Evolutionary conservation across 1,284 basidiomycete genomes (phyloP).

Genomic region (Austropuccinia psidii): DNA sequence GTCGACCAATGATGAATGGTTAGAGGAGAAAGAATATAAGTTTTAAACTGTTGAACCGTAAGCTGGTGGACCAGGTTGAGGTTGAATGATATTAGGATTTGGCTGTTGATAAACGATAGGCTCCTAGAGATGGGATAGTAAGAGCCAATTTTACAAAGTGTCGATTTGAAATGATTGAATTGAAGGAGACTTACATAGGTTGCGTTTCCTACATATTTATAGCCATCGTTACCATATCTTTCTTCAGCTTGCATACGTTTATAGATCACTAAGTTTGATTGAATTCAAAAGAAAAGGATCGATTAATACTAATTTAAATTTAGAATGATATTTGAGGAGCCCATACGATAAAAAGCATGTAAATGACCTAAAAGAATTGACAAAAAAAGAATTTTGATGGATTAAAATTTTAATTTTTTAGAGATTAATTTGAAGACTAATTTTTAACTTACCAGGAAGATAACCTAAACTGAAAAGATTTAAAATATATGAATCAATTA

Average conservation of each 20-base stretch:
- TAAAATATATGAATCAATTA: background rate
- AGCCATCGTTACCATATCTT: slow-evolving; percentile 61
- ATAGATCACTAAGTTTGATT: slow-evolving; percentile 56
- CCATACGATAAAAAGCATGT: slow-evolving; percentile 48
- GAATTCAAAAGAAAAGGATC: background rate
- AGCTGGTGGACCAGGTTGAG: slow-evolving; percentile 4
- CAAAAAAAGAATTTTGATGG: background rate
- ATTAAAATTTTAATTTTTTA: background rate
- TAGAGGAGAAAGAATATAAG: too few relatives aligned
- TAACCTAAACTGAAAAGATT: slow-evolving; percentile 8
- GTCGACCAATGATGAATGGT: too few relatives aligned
- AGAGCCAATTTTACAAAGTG: background rate
- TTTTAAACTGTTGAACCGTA: slow-evolving; percentile 24
- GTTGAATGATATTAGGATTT: background rate
- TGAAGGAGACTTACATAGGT: slow-evolving; percentile 15
- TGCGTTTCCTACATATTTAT: slow-evolving; percentile 51
- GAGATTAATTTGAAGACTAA: background rate
- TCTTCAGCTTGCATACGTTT: slow-evolving; percentile 71
- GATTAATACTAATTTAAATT: background rate
- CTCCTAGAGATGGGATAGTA: background rate
- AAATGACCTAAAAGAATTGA: slow-evolving; percentile 46
- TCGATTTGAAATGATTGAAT: background rate
- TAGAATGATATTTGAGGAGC: too few relatives aligned
- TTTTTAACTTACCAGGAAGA: slow-evolving; percentile 16
- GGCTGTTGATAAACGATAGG: slow-evolving; percentile 20